Base-by-base conservation (phyloP, 306 rosid genomes). In the Cucurbita ficifolia region DNA sequence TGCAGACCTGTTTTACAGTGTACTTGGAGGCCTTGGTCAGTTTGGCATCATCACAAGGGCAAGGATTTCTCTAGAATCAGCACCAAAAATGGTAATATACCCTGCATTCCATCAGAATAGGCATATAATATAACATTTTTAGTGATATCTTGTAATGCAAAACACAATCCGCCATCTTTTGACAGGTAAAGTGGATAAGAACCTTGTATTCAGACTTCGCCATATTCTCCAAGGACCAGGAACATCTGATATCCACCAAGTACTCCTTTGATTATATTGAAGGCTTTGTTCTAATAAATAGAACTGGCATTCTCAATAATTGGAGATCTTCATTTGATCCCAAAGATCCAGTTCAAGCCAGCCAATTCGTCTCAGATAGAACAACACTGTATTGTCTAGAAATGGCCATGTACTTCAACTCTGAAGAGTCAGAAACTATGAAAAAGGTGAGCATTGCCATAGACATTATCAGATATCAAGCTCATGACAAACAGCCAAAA, bases 1-100 rank as follows among this genome's bases (percentile, higher is more conserved):
- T 76, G 78, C 88, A 33, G 97, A 94, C 60, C 92, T 94, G 72
- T 94, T 89, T 76, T 49, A 87, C 63, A 84, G 89, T 68, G 97
- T 86, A 63, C 89, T 90, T 49, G 97, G 98, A 80, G 98, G 98
- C 46, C 95, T 94, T 53, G 98, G 98, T 59, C 98, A 94, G 81
- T 94, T 94, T 70, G 98, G 96, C 74, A 85, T 94, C 85, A 90
- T 94, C 67, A 86, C 97, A 70, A 79, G 82, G 76, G 98, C 98
- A n/a, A 86, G 95, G 73, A 90, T 94, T 76, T 83, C 95, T 80
- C 92, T 94, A 72, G 90, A 87, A 85, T 86, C 86, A 67, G 98
- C 98, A 73, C 96, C 92, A 6, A 86, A 80, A 79, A 82, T 78
- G 92, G 98, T 90, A 79, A 77, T n/a, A 29, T 45, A 55, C 38